A percentile compares a stretch with the other conserved stretches of the same genome.
These are phyloP conservation scores for Bidens hawaiensis DNA, from an alignment of 140 eudicot genomes.

Conservation along the genomic window DNA sequence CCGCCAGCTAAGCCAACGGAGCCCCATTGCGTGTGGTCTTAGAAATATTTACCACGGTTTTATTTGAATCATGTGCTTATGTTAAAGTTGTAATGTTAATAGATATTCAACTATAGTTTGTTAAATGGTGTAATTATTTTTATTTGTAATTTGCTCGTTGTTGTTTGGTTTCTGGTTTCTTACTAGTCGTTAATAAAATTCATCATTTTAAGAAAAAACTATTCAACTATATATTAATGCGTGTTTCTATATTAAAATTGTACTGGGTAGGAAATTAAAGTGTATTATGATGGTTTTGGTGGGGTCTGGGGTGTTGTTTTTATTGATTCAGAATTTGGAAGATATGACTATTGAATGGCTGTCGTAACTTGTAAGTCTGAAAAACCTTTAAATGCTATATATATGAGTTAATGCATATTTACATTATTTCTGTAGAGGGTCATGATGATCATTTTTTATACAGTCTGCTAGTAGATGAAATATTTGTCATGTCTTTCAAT, in stretches of 20 bases:
- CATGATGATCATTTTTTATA: conserved; percentile 29
- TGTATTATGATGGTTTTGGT: not conserved
- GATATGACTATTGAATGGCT: conserved; percentile 26
- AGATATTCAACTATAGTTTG: too few species aligned
- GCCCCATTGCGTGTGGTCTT: too few species aligned
- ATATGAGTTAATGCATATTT: conserved; percentile 26
- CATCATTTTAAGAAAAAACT: too few species aligned
- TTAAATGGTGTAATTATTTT: too few species aligned
- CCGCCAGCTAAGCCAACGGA: too few species aligned
- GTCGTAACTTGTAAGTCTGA: conserved; percentile 34
- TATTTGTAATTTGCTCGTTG: too few species aligned
- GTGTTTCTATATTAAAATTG: not conserved
- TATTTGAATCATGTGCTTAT: too few species aligned
- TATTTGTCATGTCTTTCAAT: conserved; percentile 35
- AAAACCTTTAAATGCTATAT: conserved; percentile 25
- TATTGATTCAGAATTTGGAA: conserved; percentile 24
- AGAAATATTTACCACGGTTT: too few species aligned
- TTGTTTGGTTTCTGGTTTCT: too few species aligned
- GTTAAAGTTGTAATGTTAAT: too few species aligned
- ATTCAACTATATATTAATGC: not conserved
- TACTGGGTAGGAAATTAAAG: not conserved
- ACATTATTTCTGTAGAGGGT: conserved; percentile 26
- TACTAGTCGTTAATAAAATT: too few species aligned
- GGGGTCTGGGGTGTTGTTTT: not conserved
- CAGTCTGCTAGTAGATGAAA: conserved; percentile 36